A percentile compares a stretch with the other conserved stretches of the same genome.
Conservation (phyloP, 106 monocot species). For the Agapanthus africanus region DNA sequence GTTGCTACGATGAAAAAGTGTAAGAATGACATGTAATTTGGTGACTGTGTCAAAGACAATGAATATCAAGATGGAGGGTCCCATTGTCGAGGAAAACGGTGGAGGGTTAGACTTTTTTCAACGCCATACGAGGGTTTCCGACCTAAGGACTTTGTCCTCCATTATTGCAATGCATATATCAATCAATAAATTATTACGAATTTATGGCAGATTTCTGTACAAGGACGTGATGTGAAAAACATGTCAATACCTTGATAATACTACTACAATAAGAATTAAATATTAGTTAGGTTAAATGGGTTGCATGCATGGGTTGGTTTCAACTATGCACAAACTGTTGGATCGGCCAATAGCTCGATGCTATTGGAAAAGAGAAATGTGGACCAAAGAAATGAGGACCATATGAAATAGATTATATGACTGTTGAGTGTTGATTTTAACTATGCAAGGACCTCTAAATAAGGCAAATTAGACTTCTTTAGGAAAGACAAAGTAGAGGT, state of each 20-base stretch:
- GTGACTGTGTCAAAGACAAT: too few relatives aligned
- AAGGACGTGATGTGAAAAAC: background rate
- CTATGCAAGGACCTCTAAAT: too few relatives aligned
- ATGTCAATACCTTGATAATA: background rate
- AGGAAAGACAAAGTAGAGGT: too few relatives aligned
- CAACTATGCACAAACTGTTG: constrained; percentile 6
- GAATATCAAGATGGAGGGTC: background rate
- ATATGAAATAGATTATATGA: background rate
- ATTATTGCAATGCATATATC: background rate
- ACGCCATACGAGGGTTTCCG: too few relatives aligned
- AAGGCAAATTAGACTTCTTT: too few relatives aligned
- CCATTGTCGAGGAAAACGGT: background rate
- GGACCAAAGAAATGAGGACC: too few relatives aligned
- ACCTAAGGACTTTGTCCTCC: too few relatives aligned
- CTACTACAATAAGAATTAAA: background rate
- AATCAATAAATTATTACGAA: background rate
- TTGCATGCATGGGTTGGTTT: constrained; percentile 5
- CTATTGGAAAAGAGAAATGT: background rate
- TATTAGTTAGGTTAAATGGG: constrained; percentile 1
- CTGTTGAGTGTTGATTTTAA: too few relatives aligned
- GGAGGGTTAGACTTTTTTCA: too few relatives aligned
- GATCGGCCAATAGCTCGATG: background rate
- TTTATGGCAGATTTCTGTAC: background rate
- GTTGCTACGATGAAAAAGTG: too few relatives aligned
- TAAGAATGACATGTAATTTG: too few relatives aligned